A percentile compares a stretch with the other conserved stretches of the same genome.
Evolutionary conservation across 2,329 filamentous ascomycete genomes (phyloP).

Genomic region (Aureobasidium sp.): DNA sequence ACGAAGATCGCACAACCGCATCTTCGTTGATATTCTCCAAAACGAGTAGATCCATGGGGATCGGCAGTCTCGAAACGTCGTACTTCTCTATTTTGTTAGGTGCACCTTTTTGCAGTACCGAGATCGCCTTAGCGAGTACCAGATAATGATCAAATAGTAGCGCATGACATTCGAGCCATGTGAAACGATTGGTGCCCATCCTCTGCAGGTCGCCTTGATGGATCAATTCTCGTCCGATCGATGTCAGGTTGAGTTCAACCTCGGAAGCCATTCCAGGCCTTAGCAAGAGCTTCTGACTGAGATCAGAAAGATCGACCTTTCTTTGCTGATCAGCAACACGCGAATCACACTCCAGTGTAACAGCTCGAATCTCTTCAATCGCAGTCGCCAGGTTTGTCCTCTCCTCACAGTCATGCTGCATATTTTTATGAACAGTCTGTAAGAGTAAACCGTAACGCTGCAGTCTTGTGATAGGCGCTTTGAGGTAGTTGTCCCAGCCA

Average conservation of each 20-base stretch:
- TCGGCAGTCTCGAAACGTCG: conserved; percentile 89
- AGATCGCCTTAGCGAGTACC: conserved; percentile 70
- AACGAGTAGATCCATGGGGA: conserved; percentile 92
- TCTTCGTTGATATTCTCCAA: conserved; percentile 91
- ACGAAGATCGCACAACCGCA: conserved; percentile 68
- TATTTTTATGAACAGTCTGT: conserved; percentile 75
- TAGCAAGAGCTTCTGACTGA: conserved; percentile 75
- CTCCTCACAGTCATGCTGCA: conserved; percentile 77
- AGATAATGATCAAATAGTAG: conserved; percentile 96
- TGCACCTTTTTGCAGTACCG: conserved; percentile 55
- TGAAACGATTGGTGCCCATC: conserved; percentile 80
- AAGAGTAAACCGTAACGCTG: conserved; percentile 85
- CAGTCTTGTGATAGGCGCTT: conserved; percentile 83
- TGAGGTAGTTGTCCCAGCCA: conserved; percentile 91
- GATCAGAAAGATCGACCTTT: conserved; percentile 80
- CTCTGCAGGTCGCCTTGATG: conserved; percentile 83
- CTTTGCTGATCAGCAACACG: conserved; percentile 89
- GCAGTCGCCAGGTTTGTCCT: conserved; percentile 76
- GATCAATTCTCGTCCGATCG: conserved; percentile 86
- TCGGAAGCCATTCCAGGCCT: conserved; percentile 77
- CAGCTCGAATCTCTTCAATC: conserved; percentile 83
- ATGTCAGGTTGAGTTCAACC: conserved; percentile 81
- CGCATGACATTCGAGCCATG: conserved; percentile 89
- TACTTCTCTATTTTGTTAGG: conserved; percentile 73
- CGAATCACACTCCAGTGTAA: conserved; percentile 83